Evolutionary conservation across 208 protist species (phyloP).

Genomic region (Leishmania lainsoni): DNA sequence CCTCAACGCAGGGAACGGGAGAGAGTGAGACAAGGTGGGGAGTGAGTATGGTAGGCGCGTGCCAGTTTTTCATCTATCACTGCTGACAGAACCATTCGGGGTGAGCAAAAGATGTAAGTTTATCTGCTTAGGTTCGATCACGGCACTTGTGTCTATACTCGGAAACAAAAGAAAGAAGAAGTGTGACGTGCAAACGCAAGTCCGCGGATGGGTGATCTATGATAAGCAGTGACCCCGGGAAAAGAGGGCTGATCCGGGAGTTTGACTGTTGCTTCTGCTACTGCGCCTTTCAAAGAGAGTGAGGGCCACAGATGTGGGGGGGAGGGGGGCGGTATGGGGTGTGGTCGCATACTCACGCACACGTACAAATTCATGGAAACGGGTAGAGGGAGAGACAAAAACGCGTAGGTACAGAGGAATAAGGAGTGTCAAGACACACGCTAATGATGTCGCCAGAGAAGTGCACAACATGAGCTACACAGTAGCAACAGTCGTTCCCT

Average conservation of each 20-base stretch:
- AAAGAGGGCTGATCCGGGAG: not conserved
- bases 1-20: not conserved
- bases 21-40: not conserved
- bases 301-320: not conserved
- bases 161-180: slow-evolving; percentile 1
- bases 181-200: not conserved
- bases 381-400: not conserved
- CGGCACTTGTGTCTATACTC: not conserved
- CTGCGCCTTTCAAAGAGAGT: not conserved
- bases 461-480: not conserved
- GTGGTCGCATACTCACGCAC: not conserved
- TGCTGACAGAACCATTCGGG: not conserved
- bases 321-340: too few relatives aligned
- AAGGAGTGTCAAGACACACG: not conserved
- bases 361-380: not conserved
- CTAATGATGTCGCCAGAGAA: not conserved
- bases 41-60: not conserved
- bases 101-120: not conserved
- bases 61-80: not conserved
- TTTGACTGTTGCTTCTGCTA: not conserved
- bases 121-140: not conserved
- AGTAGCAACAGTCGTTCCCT: not conserved
- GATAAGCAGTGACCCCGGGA: not conserved
- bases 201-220: not conserved
- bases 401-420: not conserved